phyloP scores from a whole-genome alignment of 768 basidiomycete genomes.

The Astraeus odoratus region DNA sequence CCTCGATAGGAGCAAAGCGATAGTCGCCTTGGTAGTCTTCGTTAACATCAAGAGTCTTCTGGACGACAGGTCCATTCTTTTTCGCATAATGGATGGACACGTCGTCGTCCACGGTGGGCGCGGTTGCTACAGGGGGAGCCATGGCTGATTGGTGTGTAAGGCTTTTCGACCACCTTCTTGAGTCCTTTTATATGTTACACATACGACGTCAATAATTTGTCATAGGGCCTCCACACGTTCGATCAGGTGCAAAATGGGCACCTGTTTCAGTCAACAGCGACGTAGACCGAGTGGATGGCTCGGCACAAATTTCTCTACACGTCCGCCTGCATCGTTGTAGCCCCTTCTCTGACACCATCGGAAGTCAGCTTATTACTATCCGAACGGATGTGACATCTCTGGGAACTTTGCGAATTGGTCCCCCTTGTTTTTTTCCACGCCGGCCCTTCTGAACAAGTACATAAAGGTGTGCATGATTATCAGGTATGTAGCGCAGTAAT shows the following conservation, averaged over 20 bases:
- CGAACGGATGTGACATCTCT: too few species aligned
- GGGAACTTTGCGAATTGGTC: too few species aligned
- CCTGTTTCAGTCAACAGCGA: neutral
- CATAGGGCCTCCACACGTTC: neutral
- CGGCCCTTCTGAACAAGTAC: too few species aligned
- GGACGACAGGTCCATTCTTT: slow-evolving; percentile 13
- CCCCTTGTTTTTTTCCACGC: too few species aligned
- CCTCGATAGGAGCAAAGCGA: slow-evolving; percentile 66
- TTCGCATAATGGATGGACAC: slow-evolving; percentile 16
- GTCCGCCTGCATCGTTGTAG: too few species aligned
- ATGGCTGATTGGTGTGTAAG: slow-evolving; percentile 15
- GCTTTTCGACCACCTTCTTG: neutral
- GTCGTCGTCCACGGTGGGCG: slow-evolving; percentile 16
- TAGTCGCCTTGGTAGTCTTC: slow-evolving; percentile 53
- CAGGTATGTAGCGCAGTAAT: too few species aligned
- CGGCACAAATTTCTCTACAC: too few species aligned
- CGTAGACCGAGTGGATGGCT: too few species aligned
- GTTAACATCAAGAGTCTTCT: slow-evolving; percentile 14
- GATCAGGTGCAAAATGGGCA: neutral
- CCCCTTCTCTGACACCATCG: too few species aligned
- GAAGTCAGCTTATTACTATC: too few species aligned
- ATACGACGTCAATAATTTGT: neutral
- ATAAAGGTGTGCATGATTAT: too few species aligned
- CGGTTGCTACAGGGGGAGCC: slow-evolving; percentile 32
- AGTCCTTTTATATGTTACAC: slow-evolving; percentile 4